These are phyloP conservation scores for Paxillus ammoniavirescens DNA, from an alignment of 768 basidiomycete species.

Conservation along the genomic window DNA sequence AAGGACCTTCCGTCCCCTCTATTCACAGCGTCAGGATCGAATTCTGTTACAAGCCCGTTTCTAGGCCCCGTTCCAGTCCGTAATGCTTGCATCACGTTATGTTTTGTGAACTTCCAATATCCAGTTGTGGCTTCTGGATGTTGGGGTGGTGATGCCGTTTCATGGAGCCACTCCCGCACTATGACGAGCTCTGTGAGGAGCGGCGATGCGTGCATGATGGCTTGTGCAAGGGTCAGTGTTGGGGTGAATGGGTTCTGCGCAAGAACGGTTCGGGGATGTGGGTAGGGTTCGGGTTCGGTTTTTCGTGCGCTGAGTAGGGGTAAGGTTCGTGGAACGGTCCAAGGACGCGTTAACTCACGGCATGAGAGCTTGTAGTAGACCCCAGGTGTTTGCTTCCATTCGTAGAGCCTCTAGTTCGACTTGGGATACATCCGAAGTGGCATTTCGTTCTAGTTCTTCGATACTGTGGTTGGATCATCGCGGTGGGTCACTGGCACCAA, in stretches of 20 bases:
- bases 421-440: constrained; percentile 34
- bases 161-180: constrained; percentile 87
- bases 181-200: constrained; percentile 74
- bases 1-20: constrained; percentile 56
- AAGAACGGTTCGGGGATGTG: constrained; percentile 56
- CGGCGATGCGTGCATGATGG: constrained; percentile 64
- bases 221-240: constrained; percentile 69
- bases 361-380: constrained; percentile 72
- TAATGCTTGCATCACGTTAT: constrained; percentile 63
- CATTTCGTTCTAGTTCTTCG: constrained; percentile 46
- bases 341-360: constrained; percentile 47
- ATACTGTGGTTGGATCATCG: constrained; percentile 38
- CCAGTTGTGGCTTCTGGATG: constrained; percentile 74
- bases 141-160: constrained; percentile 59
- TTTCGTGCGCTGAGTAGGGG: constrained; percentile 56
- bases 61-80: constrained; percentile 45
- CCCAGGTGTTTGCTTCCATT: constrained; percentile 83
- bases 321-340: neutral
- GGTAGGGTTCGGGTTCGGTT: constrained; percentile 47
- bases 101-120: constrained; percentile 83
- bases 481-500: neutral
- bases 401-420: constrained; percentile 62
- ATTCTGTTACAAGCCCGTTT: constrained; percentile 55
- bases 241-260: constrained; percentile 81
- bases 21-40: constrained; percentile 82